Evolutionary conservation across 352 stramenopile genomes (phyloP), one percentile per base, ranked within the genome.

Genomic region (Globisporangium abappressorium): DNA sequence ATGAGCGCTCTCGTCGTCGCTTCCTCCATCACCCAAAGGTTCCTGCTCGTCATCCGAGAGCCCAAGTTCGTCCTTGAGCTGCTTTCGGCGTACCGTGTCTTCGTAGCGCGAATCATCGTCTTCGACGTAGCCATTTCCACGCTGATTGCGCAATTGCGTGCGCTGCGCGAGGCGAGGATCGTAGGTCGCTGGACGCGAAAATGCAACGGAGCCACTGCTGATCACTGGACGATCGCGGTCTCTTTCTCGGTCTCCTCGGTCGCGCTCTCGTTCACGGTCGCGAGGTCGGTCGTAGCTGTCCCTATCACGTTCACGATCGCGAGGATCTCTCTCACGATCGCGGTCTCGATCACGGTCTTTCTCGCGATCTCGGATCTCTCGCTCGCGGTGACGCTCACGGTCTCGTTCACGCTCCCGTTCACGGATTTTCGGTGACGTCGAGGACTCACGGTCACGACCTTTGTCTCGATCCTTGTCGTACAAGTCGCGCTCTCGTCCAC

Each of bases 121-220:
- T 14, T 80, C 78, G 41, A 88, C 81, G 26, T 77, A 77, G 56
- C 71, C 60, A 33, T 66, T 70, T 28, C 66, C 68, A 43, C 70
- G 69, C 46, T 71, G 64, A 12, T 68, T 70, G 12, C 71, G 66
- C 53, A 66, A 66, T 28, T 91, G 79, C 1, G 83, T 84, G 53
- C 82, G 75, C 60, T 91, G 84, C 2, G 83, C 85, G 18, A 94
- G 77, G 0, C 76, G 76, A n/a, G 84, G 85, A 38, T 94, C 87
- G 67, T 96, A 96, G 62, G 86, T 94, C 26, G 85, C 84, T 26
- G 85, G 86, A 3, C 88, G 82, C n/a, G 86, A 94, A 65, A 95
- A 94, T 6, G 82, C 78, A 20, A 89, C 78, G 0, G 43, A 51
- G 38, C 43, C 43, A 47, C 43, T 43, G 51, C 28, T 43, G 61